Evolutionary conservation across 2,329 filamentous ascomycete genomes (phyloP).

Genomic region (Fusarium clavum): DNA sequence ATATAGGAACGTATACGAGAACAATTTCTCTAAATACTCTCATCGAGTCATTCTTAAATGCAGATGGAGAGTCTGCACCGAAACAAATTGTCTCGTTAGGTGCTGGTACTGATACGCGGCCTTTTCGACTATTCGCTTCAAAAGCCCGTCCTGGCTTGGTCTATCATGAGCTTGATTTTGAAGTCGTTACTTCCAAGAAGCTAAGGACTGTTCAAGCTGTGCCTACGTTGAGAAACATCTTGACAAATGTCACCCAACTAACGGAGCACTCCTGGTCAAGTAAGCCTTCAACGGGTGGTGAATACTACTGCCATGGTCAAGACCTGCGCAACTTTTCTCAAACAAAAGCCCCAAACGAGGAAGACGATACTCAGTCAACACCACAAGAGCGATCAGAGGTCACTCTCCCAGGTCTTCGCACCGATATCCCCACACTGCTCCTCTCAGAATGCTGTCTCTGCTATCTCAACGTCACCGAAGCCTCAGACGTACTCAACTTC

Average conservation of each 20-base stretch:
- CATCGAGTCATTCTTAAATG: constrained; percentile 75
- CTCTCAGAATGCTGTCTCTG: constrained; percentile 96
- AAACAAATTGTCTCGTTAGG: constrained; percentile 92
- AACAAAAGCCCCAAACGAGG: background rate
- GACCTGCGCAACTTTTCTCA: constrained; percentile 68
- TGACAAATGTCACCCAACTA: constrained; percentile 52
- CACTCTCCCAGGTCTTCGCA: constrained; percentile 58
- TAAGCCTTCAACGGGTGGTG: constrained; percentile 51
- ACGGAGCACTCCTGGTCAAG: constrained; percentile 57
- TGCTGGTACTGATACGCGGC: constrained; percentile 92
- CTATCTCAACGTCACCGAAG: constrained; percentile 78
- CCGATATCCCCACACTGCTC: constrained; percentile 79
- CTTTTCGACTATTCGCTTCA: constrained; percentile 76
- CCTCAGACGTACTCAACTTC: constrained; percentile 72
- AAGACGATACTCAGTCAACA: constrained; percentile 2
- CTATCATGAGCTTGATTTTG: constrained; percentile 96
- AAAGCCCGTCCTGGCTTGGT: constrained; percentile 60
- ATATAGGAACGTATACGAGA: constrained; percentile 89
- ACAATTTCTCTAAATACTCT: constrained; percentile 85
- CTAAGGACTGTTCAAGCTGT: constrained; percentile 64
- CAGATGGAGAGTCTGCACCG: constrained; percentile 44
- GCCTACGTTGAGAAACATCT: constrained; percentile 54
- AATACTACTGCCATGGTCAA: constrained; percentile 70
- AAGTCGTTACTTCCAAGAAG: constrained; percentile 76
- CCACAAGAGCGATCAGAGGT: constrained; percentile 3